Percentiles rank a stretch among this genome's conserved stretches.
phyloP scores from a whole-genome alignment of 2,329 filamentous ascomycete species.

The Xylaria multiplex region DNA sequence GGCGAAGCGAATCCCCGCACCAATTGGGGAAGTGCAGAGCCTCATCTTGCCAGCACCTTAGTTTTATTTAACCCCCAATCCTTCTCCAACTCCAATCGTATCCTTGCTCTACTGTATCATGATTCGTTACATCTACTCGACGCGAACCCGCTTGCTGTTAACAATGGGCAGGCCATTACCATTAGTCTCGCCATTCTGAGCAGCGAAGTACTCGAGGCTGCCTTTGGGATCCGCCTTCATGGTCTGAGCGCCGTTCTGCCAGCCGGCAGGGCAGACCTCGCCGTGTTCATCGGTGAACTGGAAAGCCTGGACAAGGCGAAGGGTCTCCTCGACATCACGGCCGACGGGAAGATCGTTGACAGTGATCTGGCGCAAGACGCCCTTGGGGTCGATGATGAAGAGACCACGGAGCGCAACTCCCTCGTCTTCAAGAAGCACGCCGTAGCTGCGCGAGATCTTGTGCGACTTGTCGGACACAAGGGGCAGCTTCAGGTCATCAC shows the following conservation, averaged over 20 bases:
- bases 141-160: conserved; percentile 34
- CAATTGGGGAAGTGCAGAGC: conserved; percentile 37
- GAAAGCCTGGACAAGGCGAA: conserved; percentile 76
- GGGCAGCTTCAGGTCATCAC: conserved; percentile 67
- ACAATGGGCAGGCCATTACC: conserved; percentile 24
- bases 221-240: conserved; percentile 64
- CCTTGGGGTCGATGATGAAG: conserved; percentile 74
- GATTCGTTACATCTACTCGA: conserved; percentile 26
- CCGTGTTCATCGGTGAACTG: conserved; percentile 88
- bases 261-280: conserved; percentile 71
- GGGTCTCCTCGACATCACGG: conserved; percentile 70
- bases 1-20: conserved; percentile 31
- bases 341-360: conserved; percentile 74
- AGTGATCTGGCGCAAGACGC: conserved; percentile 69
- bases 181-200: conserved; percentile 42
- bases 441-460: conserved; percentile 68
- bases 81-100: conserved; percentile 25
- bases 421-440: conserved; percentile 71
- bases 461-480: conserved; percentile 71
- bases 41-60: conserved; percentile 22
- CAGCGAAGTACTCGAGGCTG: conserved; percentile 60
- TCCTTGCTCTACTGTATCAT: neutral
- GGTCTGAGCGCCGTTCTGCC: conserved; percentile 58
- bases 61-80: conserved; percentile 17
- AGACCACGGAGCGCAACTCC: conserved; percentile 71